phyloP scores from a whole-genome alignment of 768 basidiomycete genomes.

The Hygrophorus pudorinus region DNA sequence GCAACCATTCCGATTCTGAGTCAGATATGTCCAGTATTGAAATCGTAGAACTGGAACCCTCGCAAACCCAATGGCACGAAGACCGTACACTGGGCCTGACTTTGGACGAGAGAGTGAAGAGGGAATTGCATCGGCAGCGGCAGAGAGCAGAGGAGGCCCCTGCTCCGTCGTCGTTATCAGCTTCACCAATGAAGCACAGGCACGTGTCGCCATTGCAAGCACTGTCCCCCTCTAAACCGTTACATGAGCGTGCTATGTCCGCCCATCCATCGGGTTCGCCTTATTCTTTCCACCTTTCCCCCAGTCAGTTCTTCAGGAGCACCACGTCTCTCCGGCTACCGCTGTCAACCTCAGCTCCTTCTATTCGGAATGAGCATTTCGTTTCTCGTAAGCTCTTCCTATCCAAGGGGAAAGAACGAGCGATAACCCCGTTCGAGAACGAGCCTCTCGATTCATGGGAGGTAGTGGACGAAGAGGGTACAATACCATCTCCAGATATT shows the following conservation, averaged over 20 bases:
- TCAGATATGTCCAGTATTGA: constrained; percentile 41
- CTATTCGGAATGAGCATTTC: constrained; percentile 22
- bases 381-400: constrained; percentile 27
- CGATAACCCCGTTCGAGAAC: constrained; percentile 6
- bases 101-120: constrained; percentile 30
- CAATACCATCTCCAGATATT: background rate
- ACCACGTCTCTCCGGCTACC: constrained; percentile 32
- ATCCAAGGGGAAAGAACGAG: constrained; percentile 32
- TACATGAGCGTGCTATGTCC: constrained; percentile 29
- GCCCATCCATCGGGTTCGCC: constrained; percentile 33
- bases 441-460: constrained; percentile 38
- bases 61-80: constrained; percentile 20
- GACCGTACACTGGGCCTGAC: constrained; percentile 31
- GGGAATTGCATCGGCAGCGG: constrained; percentile 20
- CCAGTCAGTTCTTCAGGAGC: constrained; percentile 32
- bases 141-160: constrained; percentile 25
- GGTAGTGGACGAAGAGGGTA: constrained; percentile 23
- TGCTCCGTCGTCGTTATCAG: constrained; percentile 9
- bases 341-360: constrained; percentile 16
- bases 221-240: constrained; percentile 24
- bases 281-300: constrained; percentile 24
- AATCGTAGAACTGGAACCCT: constrained; percentile 38
- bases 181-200: constrained; percentile 23
- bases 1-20: constrained; percentile 24
- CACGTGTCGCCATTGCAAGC: constrained; percentile 37